Conservation (phyloP, 352 stramenopile species). For the Pythium brassicae region DNA sequence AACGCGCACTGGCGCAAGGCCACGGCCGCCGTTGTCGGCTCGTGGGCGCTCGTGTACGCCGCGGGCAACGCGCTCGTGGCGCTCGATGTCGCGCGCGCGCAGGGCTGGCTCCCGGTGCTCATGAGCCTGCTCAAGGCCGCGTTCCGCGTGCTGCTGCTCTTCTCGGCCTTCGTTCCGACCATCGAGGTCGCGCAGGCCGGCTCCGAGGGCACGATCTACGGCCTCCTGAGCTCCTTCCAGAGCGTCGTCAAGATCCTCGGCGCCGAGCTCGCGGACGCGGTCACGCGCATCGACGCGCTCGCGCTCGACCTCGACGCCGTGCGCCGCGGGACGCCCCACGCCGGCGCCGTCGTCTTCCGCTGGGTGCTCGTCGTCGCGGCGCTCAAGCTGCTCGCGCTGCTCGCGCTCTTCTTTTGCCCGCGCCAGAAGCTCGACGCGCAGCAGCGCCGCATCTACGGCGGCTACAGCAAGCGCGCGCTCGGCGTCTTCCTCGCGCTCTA, state of each 20-base stretch:
- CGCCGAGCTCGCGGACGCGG: slow-evolving; percentile 14
- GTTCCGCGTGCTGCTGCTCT: slow-evolving; percentile 22
- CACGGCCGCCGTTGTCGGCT: slow-evolving; percentile 12
- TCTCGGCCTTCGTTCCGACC: slow-evolving; percentile 32
- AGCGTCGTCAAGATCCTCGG: slow-evolving; percentile 29
- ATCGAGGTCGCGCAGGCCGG: slow-evolving; percentile 41
- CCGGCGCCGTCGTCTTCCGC: slow-evolving; percentile 10
- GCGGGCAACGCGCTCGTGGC: slow-evolving; percentile 19
- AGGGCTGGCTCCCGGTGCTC: slow-evolving; percentile 22
- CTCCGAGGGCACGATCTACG: slow-evolving; percentile 39
- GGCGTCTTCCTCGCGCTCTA: slow-evolving; percentile 23
- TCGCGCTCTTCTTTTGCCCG: slow-evolving; percentile 24
- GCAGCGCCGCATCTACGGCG: slow-evolving; percentile 41
- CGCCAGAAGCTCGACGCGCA: slow-evolving; percentile 42
- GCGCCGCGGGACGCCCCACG: background rate
- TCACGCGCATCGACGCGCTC: slow-evolving; percentile 10
- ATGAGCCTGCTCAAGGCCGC: slow-evolving; percentile 14
- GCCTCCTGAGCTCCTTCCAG: slow-evolving; percentile 29
- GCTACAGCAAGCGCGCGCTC: slow-evolving; percentile 27
- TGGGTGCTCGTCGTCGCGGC: slow-evolving; percentile 13
- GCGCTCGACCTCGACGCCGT: slow-evolving; percentile 9
- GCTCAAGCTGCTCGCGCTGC: slow-evolving; percentile 18
- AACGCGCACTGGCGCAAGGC: slow-evolving; percentile 22
- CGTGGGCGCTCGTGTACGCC: slow-evolving; percentile 11
- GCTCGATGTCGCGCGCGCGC: slow-evolving; percentile 14